Evolutionary conservation across 768 basidiomycete species (phyloP), one percentile per base, ranked within the genome.

Genomic region (Infundibulicybe gibba): DNA sequence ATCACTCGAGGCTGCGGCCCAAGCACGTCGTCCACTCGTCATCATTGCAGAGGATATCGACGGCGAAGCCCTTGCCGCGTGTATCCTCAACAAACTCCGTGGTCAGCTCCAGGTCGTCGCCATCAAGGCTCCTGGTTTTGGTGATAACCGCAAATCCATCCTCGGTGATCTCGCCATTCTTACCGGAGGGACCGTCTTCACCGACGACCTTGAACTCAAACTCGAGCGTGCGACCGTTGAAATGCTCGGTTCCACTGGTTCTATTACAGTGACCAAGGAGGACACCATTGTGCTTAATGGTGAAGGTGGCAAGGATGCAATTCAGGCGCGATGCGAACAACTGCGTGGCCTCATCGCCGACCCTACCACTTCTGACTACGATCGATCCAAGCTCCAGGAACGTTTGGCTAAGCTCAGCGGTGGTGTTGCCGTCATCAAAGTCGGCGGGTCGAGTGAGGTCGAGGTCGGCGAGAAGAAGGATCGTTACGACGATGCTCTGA

Each of bases 401-500:
- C 89, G 95, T 54, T 79, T 99, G 39, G 95, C 95, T 52, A 98
- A 99, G 79, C 77, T 98, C 44, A 82, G 81, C 38, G 95, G 95
- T 39, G 94, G 95, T 68, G 95, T 98, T 40, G 95, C 95, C 13
- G 94, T 98, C 69, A 97, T 97, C 79, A 94, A 92, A 70, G 95
- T 97, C 51, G 95, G 95, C 47, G 95, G 95, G 14, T 72, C 85
- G 17, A 83, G 79, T 44, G 95, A 98, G 67, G 95, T 97, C 43
- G 95, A 97, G 70, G 95, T 98, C 50, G 79, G 94, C 6, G 95
- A 98, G 80, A 98, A 97, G 90, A 97, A 98, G 83, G 95, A 98
- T 65, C 80, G 94, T 32, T 97, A 97, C 61, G 94, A 97, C 56
- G 93, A 95, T 61, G 94, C 94, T 1, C 77, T 97, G 40, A 97